phyloP scores from a whole-genome alignment of 768 basidiomycete genomes.

The Boletus patriciae region DNA sequence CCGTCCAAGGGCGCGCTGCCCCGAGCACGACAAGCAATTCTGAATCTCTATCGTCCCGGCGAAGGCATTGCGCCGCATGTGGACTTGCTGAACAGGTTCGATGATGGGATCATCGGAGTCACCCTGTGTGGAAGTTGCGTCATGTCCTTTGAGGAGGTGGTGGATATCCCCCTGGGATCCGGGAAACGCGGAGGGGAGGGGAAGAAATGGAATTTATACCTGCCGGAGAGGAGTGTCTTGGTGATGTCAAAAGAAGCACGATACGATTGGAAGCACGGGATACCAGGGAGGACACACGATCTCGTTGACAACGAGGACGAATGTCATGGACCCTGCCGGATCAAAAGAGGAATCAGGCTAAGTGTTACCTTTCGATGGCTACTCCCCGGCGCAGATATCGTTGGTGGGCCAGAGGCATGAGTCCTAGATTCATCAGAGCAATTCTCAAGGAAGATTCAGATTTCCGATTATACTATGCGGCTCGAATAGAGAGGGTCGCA shows the following conservation, averaged over 20 bases:
- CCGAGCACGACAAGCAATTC: constrained; percentile 76
- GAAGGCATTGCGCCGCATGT: constrained; percentile 89
- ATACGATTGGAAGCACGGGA: constrained; percentile 88
- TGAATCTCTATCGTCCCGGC: constrained; percentile 88
- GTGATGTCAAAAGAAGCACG: constrained; percentile 80
- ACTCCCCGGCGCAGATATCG: constrained; percentile 78
- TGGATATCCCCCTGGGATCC: not conserved
- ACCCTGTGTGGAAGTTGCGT: constrained; percentile 78
- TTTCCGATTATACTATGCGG: constrained; percentile 1
- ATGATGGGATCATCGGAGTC: constrained; percentile 86
- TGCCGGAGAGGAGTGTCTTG: constrained; percentile 74
- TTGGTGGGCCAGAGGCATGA: constrained; percentile 49
- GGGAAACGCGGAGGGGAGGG: not conserved
- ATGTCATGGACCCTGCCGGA: constrained; percentile 33
- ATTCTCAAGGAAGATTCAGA: not conserved
- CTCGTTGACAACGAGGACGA: constrained; percentile 44
- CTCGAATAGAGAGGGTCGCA: not conserved
- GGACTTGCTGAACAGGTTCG: constrained; percentile 81
- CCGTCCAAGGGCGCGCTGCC: constrained; percentile 40
- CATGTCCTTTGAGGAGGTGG: constrained; percentile 64
- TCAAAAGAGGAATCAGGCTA: constrained; percentile 57
- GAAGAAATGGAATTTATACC: constrained; percentile 51
- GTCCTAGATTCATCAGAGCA: constrained; percentile 7
- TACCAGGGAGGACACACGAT: constrained; percentile 62
- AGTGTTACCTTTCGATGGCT: constrained; percentile 90